Evolutionary conservation across 2,329 filamentous ascomycete species (phyloP).

Genomic region (Mariannaea elegans): DNA sequence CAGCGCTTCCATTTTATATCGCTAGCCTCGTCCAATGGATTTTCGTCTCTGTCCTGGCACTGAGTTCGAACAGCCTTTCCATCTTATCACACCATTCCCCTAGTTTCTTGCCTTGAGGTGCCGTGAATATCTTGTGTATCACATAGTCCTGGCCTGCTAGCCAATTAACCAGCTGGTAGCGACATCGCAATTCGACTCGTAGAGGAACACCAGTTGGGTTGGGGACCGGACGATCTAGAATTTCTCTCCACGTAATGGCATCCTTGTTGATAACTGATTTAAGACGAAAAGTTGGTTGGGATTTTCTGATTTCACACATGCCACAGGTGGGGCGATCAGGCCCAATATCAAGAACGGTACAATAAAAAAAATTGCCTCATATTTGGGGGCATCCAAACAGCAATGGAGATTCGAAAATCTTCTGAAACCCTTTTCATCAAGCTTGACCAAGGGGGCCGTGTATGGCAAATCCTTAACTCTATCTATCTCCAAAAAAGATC

Average conservation of each 20-base stretch:
- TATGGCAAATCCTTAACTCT: too few species aligned
- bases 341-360: neutral
- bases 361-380: too few species aligned
- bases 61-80: neutral
- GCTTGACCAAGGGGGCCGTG: too few species aligned
- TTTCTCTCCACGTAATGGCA: too few species aligned
- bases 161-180: neutral
- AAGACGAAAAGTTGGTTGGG: too few species aligned
- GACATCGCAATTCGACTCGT: slow-evolving; percentile 3
- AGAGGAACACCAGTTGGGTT: neutral
- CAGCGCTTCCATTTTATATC: slow-evolving; percentile 1
- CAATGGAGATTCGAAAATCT: too few species aligned
- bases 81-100: neutral
- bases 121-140: slow-evolving; percentile 5
- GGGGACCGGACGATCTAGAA: too few species aligned
- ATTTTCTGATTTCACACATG: too few species aligned
- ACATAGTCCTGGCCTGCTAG: neutral
- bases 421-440: too few species aligned
- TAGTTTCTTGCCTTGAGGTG: neutral
- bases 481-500: too few species aligned
- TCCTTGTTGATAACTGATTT: too few species aligned
- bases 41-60: neutral
- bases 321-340: neutral
- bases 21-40: neutral
- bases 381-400: too few species aligned